Conservation (phyloP, 768 basidiomycete genomes). For the Trametes cubensis region DNA sequence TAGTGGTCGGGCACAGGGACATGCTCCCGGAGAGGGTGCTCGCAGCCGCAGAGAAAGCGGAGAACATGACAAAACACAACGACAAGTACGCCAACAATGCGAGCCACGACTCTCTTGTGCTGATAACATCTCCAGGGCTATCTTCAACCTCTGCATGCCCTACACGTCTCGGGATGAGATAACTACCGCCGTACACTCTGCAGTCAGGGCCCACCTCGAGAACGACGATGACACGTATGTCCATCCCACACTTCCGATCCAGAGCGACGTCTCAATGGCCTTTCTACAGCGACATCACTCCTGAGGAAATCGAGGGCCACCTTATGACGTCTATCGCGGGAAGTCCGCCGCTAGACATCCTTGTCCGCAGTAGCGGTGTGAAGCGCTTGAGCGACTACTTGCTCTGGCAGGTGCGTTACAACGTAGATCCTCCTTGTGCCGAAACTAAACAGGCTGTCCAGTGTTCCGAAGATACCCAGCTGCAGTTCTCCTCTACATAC, state of each 20-base stretch:
- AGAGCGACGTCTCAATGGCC: background rate
- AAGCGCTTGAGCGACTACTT: constrained; percentile 86
- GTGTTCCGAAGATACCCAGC: constrained; percentile 81
- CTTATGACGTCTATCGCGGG: constrained; percentile 66
- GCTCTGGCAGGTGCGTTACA: constrained; percentile 89
- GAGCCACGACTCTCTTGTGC: too few relatives aligned
- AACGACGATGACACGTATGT: constrained; percentile 24
- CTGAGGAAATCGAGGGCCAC: constrained; percentile 64
- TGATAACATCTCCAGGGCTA: constrained; percentile 54
- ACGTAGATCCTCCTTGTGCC: too few relatives aligned
- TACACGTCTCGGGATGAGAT: constrained; percentile 95
- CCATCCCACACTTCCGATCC: background rate
- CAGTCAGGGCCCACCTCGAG: constrained; percentile 45
- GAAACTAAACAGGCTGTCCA: constrained; percentile 35
- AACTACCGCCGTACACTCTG: constrained; percentile 67
- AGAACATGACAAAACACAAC: constrained; percentile 75
- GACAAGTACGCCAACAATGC: constrained; percentile 49
- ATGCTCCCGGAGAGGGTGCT: constrained; percentile 83
- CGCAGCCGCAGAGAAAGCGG: constrained; percentile 67
- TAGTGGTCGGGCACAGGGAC: constrained; percentile 73
- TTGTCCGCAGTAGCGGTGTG: constrained; percentile 91
- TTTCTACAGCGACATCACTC: constrained; percentile 55
- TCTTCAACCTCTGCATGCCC: constrained; percentile 91
- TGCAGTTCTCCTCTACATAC: constrained; percentile 81
- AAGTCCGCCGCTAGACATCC: constrained; percentile 84